These are phyloP conservation scores for Fusarium torulosum DNA, from an alignment of 2,329 filamentous ascomycete species.

Conservation along the genomic window DNA sequence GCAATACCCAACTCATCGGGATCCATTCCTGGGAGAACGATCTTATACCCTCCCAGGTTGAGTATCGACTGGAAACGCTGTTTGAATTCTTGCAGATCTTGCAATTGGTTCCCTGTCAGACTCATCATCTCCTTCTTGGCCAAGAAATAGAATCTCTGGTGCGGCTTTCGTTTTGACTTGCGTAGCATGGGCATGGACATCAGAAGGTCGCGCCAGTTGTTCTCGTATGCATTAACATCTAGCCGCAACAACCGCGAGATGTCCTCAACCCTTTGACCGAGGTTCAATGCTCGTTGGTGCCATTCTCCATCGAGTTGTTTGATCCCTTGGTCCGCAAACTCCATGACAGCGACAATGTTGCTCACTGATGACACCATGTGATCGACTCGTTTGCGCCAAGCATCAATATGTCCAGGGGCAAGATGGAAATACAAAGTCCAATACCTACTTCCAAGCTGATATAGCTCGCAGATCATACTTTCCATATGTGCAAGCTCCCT, in stretches of 20 bases:
- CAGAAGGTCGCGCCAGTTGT: constrained; percentile 42
- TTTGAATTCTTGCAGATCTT: constrained; percentile 31
- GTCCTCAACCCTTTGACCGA: constrained; percentile 20
- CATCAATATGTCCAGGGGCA: constrained; percentile 2
- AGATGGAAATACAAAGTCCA: constrained; percentile 31
- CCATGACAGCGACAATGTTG: not conserved
- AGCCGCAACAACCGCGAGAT: constrained; percentile 27
- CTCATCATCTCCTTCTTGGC: constrained; percentile 43
- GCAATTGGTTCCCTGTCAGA: constrained; percentile 23
- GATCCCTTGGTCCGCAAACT: not conserved
- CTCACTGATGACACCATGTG: constrained; percentile 3
- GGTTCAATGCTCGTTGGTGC: constrained; percentile 21
- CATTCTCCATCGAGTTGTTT: constrained; percentile 28
- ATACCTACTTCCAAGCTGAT: constrained; percentile 25
- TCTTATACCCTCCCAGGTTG: constrained; percentile 33
- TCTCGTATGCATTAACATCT: constrained; percentile 7
- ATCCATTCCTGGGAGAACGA: constrained; percentile 30
- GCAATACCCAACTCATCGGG: constrained; percentile 29
- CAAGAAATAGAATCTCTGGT: constrained; percentile 39
- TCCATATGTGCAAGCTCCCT: constrained; percentile 40
- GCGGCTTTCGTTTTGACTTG: constrained; percentile 34
- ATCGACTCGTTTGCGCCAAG: constrained; percentile 13
- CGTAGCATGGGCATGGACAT: constrained; percentile 44
- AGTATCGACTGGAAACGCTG: constrained; percentile 16
- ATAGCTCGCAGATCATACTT: constrained; percentile 43